Conservation (phyloP, 2,329 filamentous ascomycete genomes). For the Didymella lethalis region DNA sequence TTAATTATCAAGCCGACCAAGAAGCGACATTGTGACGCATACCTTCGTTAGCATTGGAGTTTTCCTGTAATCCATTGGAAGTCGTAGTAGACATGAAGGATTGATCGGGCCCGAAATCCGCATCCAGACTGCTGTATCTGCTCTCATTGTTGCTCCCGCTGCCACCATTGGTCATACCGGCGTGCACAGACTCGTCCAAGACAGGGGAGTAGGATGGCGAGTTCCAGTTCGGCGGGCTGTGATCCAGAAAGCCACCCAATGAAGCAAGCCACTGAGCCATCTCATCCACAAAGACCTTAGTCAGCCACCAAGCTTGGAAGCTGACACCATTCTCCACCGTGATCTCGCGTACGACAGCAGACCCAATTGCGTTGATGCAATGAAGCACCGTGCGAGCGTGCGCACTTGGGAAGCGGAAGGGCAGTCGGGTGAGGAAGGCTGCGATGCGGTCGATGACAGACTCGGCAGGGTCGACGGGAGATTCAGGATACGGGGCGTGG, state of each 20-base stretch:
- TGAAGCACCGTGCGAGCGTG: slow-evolving; percentile 76
- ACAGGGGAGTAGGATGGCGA: slow-evolving; percentile 40
- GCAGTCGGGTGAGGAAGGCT: slow-evolving; percentile 72
- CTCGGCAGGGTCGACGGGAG: slow-evolving; percentile 40
- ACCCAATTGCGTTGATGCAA: slow-evolving; percentile 78
- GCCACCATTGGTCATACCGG: slow-evolving; percentile 43
- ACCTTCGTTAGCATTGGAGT: slow-evolving; percentile 40
- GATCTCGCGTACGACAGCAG: slow-evolving; percentile 80
- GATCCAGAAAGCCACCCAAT: slow-evolving; percentile 83
- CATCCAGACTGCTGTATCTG: slow-evolving; percentile 50
- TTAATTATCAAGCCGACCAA: slow-evolving; percentile 38
- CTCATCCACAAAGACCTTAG: slow-evolving; percentile 94
- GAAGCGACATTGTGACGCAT: slow-evolving; percentile 27
- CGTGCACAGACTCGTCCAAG: slow-evolving; percentile 41
- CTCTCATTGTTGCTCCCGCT: slow-evolving; percentile 51
- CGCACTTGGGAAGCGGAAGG: slow-evolving; percentile 75
- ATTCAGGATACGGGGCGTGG: slow-evolving; percentile 36
- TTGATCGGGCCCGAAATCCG: slow-evolving; percentile 46
- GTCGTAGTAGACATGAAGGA: slow-evolving; percentile 44
- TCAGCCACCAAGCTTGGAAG: slow-evolving; percentile 93
- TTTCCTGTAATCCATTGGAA: slow-evolving; percentile 37
- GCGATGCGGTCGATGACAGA: slow-evolving; percentile 81
- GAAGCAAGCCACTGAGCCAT: slow-evolving; percentile 91
- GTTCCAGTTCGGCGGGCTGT: slow-evolving; percentile 46
- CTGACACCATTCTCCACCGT: slow-evolving; percentile 80